phyloP scores from a whole-genome alignment of 805 yeast species.

The Metschnikowia shivogae region DNA sequence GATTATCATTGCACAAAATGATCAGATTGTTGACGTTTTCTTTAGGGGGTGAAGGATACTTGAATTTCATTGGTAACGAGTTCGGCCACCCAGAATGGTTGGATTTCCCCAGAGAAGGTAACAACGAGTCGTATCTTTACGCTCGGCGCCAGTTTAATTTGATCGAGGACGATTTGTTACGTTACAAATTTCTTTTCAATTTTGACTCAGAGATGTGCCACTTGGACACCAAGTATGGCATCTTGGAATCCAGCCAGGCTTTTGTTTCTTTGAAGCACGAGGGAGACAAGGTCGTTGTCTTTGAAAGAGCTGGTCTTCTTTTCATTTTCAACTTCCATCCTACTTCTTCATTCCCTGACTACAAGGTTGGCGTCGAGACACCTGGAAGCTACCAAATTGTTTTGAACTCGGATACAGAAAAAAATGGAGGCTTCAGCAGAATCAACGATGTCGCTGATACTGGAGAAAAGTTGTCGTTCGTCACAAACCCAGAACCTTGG shows the following conservation, averaged over 20 bases:
- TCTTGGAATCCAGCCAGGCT: conserved; percentile 69
- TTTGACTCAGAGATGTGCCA: conserved; percentile 86
- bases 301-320: conserved; percentile 79
- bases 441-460: conserved; percentile 36
- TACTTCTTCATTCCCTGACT: conserved; percentile 74
- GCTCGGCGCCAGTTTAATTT: conserved; percentile 94
- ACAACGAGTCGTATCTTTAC: conserved; percentile 83
- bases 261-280: conserved; percentile 87
- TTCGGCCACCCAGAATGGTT: conserved; percentile 99
- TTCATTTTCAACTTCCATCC: conserved; percentile 93
- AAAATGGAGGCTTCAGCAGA: conserved; percentile 80
- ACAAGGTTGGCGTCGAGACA: conserved; percentile 81
- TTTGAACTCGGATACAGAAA: conserved; percentile 64
- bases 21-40: conserved; percentile 83
- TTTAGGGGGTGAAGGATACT: conserved; percentile 95
- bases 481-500: conserved; percentile 77
- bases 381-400: conserved; percentile 75
- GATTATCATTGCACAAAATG: conserved; percentile 85
- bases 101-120: conserved; percentile 91
- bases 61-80: conserved; percentile 96
- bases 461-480: conserved; percentile 44
- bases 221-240: conserved; percentile 63
- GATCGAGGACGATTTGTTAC: conserved; percentile 70
- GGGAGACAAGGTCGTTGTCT: conserved; percentile 81
- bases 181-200: conserved; percentile 73